A percentile compares a stretch with the other conserved stretches of the same genome.
phyloP scores from a whole-genome alignment of 139 green algal species.

The Closterium sp. region DNA sequence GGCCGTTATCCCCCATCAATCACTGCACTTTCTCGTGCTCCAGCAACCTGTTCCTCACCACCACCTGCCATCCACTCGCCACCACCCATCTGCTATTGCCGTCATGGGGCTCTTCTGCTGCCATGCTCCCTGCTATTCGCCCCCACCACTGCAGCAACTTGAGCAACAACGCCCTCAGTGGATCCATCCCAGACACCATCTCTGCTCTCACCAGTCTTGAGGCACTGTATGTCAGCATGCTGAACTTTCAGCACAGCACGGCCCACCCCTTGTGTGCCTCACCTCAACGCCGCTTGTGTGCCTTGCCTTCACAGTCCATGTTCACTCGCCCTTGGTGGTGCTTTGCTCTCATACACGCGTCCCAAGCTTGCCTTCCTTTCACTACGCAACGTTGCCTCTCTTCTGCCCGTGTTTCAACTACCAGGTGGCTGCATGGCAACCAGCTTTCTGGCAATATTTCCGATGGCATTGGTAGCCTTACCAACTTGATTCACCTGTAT shows the following conservation, averaged over 20 bases:
- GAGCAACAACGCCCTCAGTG: neutral
- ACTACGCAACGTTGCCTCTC: neutral
- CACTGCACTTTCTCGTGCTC: neutral
- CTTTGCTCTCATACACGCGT: neutral
- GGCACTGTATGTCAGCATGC: neutral
- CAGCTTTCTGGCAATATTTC: neutral
- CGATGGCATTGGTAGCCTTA: neutral
- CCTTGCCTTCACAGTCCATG: neutral
- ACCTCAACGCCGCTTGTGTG: too few relatives aligned
- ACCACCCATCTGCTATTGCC: too few relatives aligned
- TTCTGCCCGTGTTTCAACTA: neutral
- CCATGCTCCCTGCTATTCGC: neutral
- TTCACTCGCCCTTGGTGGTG: neutral
- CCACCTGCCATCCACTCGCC: neutral
- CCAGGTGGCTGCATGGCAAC: neutral
- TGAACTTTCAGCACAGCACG: neutral
- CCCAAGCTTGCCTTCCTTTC: neutral
- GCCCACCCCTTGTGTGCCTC: neutral
- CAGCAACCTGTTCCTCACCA: neutral
- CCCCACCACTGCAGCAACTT: neutral
- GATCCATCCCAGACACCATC: neutral
- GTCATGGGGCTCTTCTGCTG: too few relatives aligned
- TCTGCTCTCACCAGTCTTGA: neutral
- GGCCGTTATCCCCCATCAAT: neutral
- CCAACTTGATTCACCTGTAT: neutral